These are phyloP conservation scores for Phytophthora crassamura DNA, from an alignment of 352 stramenopile genomes.

Conservation along the genomic window DNA sequence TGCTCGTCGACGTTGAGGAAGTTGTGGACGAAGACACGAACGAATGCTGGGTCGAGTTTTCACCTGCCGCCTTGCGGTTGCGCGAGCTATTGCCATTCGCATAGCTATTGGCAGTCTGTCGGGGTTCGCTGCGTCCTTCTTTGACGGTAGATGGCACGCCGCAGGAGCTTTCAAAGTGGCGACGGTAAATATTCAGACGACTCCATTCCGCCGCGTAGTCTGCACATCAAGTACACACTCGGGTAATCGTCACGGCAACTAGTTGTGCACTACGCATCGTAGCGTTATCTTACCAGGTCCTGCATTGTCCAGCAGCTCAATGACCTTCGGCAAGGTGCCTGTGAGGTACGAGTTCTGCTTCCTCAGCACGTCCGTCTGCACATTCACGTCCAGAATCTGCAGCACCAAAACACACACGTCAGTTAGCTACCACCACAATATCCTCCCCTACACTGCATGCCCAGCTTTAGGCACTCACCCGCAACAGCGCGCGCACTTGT, in stretches of 20 bases:
- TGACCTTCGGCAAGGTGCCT: constrained; percentile 63
- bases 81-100: constrained; percentile 22
- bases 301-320: constrained; percentile 69
- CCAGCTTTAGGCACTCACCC: constrained; percentile 36
- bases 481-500: constrained; percentile 77
- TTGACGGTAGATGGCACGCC: constrained; percentile 62
- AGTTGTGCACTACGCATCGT: neutral
- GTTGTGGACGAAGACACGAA: constrained; percentile 26
- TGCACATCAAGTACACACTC: constrained; percentile 15
- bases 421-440: constrained; percentile 1
- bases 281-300: constrained; percentile 46
- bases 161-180: constrained; percentile 82
- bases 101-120: constrained; percentile 19
- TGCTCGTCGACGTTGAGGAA: constrained; percentile 25
- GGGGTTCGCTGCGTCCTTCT: constrained; percentile 33
- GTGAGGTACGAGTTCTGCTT: constrained; percentile 77
- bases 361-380: constrained; percentile 66
- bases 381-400: constrained; percentile 75
- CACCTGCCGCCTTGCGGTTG: constrained; percentile 15
- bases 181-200: constrained; percentile 77
- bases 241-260: constrained; percentile 7
- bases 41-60: constrained; percentile 29
- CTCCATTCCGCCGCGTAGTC: constrained; percentile 78
- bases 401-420: constrained; percentile 11
- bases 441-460: neutral